Base-by-base conservation (phyloP, 2,329 filamentous ascomycete genomes). In the Akanthomyces muscarius region DNA sequence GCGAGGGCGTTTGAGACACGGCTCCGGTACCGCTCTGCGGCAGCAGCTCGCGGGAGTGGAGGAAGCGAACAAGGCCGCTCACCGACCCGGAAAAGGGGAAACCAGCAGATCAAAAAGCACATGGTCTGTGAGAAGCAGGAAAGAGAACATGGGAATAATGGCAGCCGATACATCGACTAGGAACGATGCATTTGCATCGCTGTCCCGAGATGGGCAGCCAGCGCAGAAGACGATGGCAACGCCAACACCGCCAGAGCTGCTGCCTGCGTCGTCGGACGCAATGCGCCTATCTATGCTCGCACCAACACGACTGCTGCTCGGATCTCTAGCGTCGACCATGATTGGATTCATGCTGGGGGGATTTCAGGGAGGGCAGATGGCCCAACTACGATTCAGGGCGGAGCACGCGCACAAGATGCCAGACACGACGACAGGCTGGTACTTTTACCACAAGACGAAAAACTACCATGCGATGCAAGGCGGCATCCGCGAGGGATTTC, bases 371-470 rank as follows among this genome's bases (percentile, higher is more conserved):
- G 88, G 87, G 64, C 87, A 87, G 71, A 87, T 84, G 72, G 86
- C 91, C 0, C 88, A 90, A 58, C 82, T 96, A 63, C 89, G 90
- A 45, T 99, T 97, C 79, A 89, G 94, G 62, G 95, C 95, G 65
- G 95, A 99, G 77, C 96, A 99, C 73, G 92, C 95, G 1, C 95
- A 99, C 80, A 90, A 94, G 68, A 86, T 97, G 66, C 95, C 95
- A 23, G 87, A 86, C 4, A 88, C 88, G 1, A 88, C 91, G 30
- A 86, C 88, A 2, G 94, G 92, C 21, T 99, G 95, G 95, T 99
- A 94, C 73, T 85, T 98, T n/a, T 99, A 99, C 76, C 94, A 98
- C 80, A 97, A 97, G 78, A 91, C 87, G 73, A 98, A 98, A 77
- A 98, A 97, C 76, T 98, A 99, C 78, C 87, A 92, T 70, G 84